Conservation (phyloP, 768 basidiomycete genomes). For the Phaffia tasmanica region DNA sequence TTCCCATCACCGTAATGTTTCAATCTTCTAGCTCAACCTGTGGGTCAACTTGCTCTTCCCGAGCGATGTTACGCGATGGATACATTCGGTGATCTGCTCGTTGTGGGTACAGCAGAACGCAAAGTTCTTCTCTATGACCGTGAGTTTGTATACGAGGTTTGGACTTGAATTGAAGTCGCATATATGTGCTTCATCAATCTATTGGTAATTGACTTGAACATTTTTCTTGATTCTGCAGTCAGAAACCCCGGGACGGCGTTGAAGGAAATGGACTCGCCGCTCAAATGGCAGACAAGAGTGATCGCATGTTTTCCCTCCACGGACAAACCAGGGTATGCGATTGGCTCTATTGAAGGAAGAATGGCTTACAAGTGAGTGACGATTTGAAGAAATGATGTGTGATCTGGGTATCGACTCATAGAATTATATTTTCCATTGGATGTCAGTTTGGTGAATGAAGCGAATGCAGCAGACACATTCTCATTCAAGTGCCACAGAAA, state of each 20-base stretch:
- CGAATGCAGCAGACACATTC: constrained; percentile 52
- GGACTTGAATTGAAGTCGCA: background rate
- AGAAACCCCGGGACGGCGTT: constrained; percentile 6
- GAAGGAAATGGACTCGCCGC: constrained; percentile 67
- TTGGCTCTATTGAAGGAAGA: constrained; percentile 49
- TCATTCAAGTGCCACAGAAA: constrained; percentile 56
- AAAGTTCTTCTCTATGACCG: constrained; percentile 16
- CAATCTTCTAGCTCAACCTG: constrained; percentile 40
- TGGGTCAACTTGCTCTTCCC: constrained; percentile 69
- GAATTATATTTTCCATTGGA: background rate
- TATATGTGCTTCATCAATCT: background rate
- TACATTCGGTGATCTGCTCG: constrained; percentile 45
- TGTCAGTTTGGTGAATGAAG: constrained; percentile 10
- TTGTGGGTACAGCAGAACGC: constrained; percentile 24
- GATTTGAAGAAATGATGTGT: background rate
- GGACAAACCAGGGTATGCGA: constrained; percentile 43
- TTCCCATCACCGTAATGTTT: too few species aligned
- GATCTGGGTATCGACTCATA: background rate
- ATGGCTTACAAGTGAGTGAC: constrained; percentile 83
- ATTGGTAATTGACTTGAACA: too few species aligned
- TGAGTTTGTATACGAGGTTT: background rate
- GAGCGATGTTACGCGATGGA: constrained; percentile 86
- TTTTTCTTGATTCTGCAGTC: background rate
- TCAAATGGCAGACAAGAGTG: constrained; percentile 88
- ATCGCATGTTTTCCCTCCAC: constrained; percentile 70